Conservation (phyloP, 139 green algal species). For the Choricystis sp. region DNA sequence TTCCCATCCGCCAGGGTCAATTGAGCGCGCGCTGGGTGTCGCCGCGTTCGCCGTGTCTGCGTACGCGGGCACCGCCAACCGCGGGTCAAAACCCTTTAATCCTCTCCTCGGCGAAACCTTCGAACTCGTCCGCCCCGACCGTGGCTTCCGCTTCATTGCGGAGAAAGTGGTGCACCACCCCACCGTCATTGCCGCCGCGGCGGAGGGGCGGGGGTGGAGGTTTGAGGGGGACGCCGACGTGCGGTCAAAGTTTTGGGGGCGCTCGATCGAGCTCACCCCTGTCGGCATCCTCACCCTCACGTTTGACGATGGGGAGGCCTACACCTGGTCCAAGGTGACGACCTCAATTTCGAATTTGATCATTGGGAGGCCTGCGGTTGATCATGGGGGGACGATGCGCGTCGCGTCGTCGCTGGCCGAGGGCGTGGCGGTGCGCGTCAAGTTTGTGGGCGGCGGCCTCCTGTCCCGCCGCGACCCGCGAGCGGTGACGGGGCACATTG, state of each 20-base stretch:
- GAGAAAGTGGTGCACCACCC: constrained; percentile 73
- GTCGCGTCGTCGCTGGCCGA: constrained; percentile 18
- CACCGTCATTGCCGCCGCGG: constrained; percentile 47
- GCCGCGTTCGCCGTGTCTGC: constrained; percentile 60
- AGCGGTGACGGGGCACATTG: background rate
- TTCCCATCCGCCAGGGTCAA: constrained; percentile 10
- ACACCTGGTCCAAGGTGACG: constrained; percentile 65
- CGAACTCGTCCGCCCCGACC: constrained; percentile 40
- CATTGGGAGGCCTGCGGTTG: constrained; percentile 73
- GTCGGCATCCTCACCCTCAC: constrained; percentile 39
- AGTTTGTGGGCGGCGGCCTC: constrained; percentile 26
- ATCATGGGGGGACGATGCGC: constrained; percentile 67
- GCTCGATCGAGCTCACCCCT: constrained; percentile 63
- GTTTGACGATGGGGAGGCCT: constrained; percentile 56
- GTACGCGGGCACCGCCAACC: constrained; percentile 29
- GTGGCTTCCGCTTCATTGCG: constrained; percentile 35
- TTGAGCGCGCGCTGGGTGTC: constrained; percentile 46
- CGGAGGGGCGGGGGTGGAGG: constrained; percentile 44
- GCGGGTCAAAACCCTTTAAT: constrained; percentile 56
- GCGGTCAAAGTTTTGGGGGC: constrained; percentile 86
- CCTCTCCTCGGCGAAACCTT: constrained; percentile 63
- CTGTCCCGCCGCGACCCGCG: background rate
- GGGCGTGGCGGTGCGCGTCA: constrained; percentile 22
- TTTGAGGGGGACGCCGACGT: constrained; percentile 62
- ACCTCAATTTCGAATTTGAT: constrained; percentile 82